These are phyloP conservation scores for Leishmania tropica DNA, from an alignment of 208 protist genomes.

Conservation along the genomic window DNA sequence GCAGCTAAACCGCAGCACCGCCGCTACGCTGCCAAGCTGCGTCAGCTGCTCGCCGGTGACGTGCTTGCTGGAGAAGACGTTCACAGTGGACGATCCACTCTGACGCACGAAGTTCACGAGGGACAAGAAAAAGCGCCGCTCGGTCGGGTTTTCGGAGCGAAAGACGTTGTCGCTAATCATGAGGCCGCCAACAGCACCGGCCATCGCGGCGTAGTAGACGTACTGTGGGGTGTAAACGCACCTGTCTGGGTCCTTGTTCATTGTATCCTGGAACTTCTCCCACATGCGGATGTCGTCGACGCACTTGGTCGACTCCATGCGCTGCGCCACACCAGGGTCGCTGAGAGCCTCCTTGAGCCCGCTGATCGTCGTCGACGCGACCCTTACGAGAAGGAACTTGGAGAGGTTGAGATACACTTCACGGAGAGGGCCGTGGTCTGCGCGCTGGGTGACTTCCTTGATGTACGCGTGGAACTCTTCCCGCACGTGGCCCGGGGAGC, in stretches of 20 bases:
- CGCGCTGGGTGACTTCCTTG: conserved; percentile 40
- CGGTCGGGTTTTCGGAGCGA: conserved; percentile 79
- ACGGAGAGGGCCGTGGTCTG: conserved; percentile 62
- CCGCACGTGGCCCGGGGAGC: conserved; percentile 93
- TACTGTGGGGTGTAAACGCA: conserved; percentile 94
- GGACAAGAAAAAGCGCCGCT: conserved; percentile 90
- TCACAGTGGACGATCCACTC: conserved; percentile 74
- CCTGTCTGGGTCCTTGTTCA: conserved; percentile 85
- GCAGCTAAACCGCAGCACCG: conserved; percentile 93
- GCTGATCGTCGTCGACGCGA: conserved; percentile 85
- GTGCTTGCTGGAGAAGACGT: conserved; percentile 95
- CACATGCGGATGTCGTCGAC: conserved; percentile 92
- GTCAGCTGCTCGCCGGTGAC: conserved; percentile 95
- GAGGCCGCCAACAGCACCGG: conserved; percentile 80
- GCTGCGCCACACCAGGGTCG: conserved; percentile 72
- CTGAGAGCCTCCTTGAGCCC: conserved; percentile 89
- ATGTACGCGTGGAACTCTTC: conserved; percentile 85
- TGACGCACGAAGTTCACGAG: conserved; percentile 90
- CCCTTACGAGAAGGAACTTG: conserved; percentile 93
- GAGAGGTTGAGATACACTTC: conserved; percentile 78
- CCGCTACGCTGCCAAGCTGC: conserved; percentile 93
- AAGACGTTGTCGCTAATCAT: conserved; percentile 95
- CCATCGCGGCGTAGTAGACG: conserved; percentile 82
- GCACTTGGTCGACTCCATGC: conserved; percentile 91
- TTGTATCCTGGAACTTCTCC: conserved; percentile 93